Base-by-base conservation (phyloP, 2,329 filamentous ascomycete species). In the Diaporthe sp. region DNA sequence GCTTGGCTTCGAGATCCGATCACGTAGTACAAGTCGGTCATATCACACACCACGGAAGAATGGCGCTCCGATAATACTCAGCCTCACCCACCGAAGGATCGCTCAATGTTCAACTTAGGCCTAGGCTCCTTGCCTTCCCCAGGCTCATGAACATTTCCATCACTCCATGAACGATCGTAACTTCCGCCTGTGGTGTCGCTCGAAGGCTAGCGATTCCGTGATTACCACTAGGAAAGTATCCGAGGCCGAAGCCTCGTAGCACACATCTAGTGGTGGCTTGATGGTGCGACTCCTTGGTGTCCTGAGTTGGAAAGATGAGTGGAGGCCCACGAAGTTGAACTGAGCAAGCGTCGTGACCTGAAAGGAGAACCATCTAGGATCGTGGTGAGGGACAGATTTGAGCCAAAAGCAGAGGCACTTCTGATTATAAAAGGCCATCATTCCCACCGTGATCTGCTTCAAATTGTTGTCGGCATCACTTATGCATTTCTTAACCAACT, bases 151-250 rank as follows among this genome's bases (percentile, higher is more conserved):
- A 8, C 31, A 5, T 22, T 42, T 28, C 19, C n/a, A 44, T 28
- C 13, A 28, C 60, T 12, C 10, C 9, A 39, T 22, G 7, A 25
- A 22, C 9, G 19, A n/a, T n/a, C 34, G 3, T n/a, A 1, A 34
- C 1, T 2, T 60, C 19, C 3, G 19, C 5, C 7, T 5, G 3
- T 0, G 7, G 3, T 34, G 57, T 34, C 2, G 17, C 10, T 13
- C 7, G 19, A 37, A 13, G 4, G 5, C 0, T 3, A 28, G 5
- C 1, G 1, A 4, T 9, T 34, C 8, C 9, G 9, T 13, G 12
- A 37, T 22, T 13, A 42, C 37, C 37, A 39, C 37, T 39, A 39
- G 37, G 37, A 39, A 39, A 12, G 37, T 1, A 39, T 39, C 37
- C 37, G 37, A 13, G 37, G 37, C 37, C 12, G 1, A 15, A 13